These are phyloP conservation scores for Podospora tetraspora DNA, from an alignment of 495 filamentous ascomycete genomes.

Conservation along the genomic window DNA sequence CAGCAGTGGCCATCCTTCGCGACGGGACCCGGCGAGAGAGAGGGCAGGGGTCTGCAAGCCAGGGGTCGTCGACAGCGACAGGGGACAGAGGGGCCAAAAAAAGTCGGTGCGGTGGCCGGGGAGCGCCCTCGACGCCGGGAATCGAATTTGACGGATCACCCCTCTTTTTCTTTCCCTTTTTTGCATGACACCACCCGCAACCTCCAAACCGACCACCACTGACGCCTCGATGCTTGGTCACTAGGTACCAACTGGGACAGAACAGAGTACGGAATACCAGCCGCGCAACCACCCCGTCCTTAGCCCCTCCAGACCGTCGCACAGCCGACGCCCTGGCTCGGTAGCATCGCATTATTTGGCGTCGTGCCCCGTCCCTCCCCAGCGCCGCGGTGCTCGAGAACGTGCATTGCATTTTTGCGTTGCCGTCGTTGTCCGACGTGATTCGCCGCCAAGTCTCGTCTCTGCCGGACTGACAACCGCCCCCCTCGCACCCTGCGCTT, in stretches of 20 bases:
- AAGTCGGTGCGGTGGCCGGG: slow-evolving; percentile 4
- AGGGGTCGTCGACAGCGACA: not conserved
- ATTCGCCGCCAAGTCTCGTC: slow-evolving; percentile 18
- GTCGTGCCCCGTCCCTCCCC: not conserved
- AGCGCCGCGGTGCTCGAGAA: not conserved
- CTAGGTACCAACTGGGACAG: not conserved
- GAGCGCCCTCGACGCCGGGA: not conserved
- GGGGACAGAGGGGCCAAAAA: not conserved
- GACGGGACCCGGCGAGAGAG: not conserved
- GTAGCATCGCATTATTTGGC: not conserved
- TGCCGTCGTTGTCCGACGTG: slow-evolving; percentile 16
- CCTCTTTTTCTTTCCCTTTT: not conserved
- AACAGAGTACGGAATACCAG: not conserved
- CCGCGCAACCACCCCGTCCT: not conserved
- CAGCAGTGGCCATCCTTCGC: not conserved
- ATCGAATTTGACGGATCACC: slow-evolving; percentile 2
- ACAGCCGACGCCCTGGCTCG: not conserved
- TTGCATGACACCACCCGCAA: not conserved
- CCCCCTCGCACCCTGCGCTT: slow-evolving; percentile 2
- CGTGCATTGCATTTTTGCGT: slow-evolving; percentile 16
- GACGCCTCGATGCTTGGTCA: too few species aligned
- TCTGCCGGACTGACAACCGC: slow-evolving; percentile 11
- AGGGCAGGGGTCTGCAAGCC: not conserved
- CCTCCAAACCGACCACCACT: not conserved
- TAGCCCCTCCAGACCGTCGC: not conserved